Evolutionary conservation across 352 stramenopile genomes (phyloP).

Genomic region (Phytophthora pini): DNA sequence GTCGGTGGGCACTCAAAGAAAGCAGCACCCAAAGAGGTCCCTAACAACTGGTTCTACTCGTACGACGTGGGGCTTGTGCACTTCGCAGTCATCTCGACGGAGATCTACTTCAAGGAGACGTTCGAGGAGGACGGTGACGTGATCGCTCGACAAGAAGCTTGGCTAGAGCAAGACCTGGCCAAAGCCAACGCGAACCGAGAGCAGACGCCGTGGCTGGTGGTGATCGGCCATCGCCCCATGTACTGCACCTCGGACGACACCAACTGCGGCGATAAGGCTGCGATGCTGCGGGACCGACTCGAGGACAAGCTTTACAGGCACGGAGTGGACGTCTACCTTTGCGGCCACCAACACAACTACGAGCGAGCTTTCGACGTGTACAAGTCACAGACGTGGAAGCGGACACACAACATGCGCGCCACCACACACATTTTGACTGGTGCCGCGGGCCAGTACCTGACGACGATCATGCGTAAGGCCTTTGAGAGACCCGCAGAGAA

Average conservation of each 20-base stretch:
- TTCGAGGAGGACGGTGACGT: constrained; percentile 54
- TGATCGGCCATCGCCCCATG: constrained; percentile 87
- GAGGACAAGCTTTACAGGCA: constrained; percentile 80
- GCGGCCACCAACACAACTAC: constrained; percentile 92
- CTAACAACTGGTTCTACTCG: constrained; percentile 92
- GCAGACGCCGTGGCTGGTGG: constrained; percentile 80
- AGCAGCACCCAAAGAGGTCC: constrained; percentile 39
- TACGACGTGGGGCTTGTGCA: constrained; percentile 87
- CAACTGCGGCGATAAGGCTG: constrained; percentile 71
- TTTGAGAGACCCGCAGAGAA: constrained; percentile 62
- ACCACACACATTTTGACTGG: constrained; percentile 91
- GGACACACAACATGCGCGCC: constrained; percentile 79
- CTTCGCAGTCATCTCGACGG: constrained; percentile 85
- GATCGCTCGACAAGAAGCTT: constrained; percentile 63
- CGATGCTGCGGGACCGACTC: constrained; percentile 62
- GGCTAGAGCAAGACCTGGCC: constrained; percentile 67
- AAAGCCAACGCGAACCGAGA: constrained; percentile 70
- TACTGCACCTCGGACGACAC: constrained; percentile 86
- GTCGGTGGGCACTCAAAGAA: constrained; percentile 36
- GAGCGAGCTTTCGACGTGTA: constrained; percentile 88
- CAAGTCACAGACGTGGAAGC: constrained; percentile 54
- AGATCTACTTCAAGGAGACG: constrained; percentile 89
- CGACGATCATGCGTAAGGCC: constrained; percentile 76
- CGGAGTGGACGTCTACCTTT: constrained; percentile 89
- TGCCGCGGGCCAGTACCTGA: constrained; percentile 83